A percentile compares a stretch with the other conserved stretches of the same genome.
These are phyloP conservation scores for Calonectria crousiana DNA, from an alignment of 2,329 filamentous ascomycete species.

Conservation along the genomic window DNA sequence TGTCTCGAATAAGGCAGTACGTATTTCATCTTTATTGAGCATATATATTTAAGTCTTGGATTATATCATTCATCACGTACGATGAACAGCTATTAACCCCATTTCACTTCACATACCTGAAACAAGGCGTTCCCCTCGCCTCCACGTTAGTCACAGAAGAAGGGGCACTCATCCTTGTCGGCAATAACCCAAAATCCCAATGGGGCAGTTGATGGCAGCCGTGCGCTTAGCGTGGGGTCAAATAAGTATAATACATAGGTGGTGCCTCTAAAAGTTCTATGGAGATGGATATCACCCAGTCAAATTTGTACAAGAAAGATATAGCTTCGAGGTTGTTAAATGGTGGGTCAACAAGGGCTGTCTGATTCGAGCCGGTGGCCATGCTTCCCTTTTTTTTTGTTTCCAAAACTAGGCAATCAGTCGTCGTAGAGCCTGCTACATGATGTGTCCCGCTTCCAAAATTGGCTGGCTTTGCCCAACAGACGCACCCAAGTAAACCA, in stretches of 20 bases:
- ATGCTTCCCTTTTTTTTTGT: background rate
- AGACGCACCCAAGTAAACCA: background rate
- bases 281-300: background rate
- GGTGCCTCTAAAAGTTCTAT: background rate
- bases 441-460: background rate
- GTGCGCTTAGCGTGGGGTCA: background rate
- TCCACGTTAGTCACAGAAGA: background rate
- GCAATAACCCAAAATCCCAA: background rate
- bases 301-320: conserved; percentile 25
- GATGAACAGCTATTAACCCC: background rate
- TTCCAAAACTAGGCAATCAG: background rate
- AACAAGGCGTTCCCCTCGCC: background rate
- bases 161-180: background rate
- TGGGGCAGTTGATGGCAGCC: background rate
- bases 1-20: background rate
- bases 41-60: no score
- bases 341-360: background rate
- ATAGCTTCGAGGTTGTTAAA: conserved; percentile 1
- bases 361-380: background rate
- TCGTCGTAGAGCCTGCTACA: conserved; percentile 7
- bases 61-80: background rate
- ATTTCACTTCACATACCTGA: background rate
- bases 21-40: background rate
- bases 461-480: background rate
- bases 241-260: background rate